phyloP scores from a whole-genome alignment of 805 yeast species.

The Starmera quercuum region DNA sequence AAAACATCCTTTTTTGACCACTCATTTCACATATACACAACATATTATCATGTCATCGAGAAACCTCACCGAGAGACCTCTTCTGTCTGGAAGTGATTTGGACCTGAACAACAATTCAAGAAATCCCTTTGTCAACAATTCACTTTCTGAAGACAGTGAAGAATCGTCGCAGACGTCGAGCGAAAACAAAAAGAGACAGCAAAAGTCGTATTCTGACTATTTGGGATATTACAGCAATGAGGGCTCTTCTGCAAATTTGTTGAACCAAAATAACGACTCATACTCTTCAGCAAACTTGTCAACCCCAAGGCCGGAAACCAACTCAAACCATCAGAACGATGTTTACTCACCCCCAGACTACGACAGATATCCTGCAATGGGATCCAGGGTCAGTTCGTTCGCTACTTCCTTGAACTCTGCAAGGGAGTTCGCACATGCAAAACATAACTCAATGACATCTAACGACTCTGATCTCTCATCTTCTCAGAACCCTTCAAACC shows the following conservation, averaged over 20 bases:
- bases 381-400: constrained; percentile 48
- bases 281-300: constrained; percentile 16
- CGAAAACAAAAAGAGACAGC: constrained; percentile 3
- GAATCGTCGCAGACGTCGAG: constrained; percentile 1
- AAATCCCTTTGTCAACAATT: constrained; percentile 20
- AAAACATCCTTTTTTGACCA: neutral
- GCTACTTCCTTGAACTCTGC: constrained; percentile 31
- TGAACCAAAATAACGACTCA: constrained; percentile 12
- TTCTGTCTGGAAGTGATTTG: constrained; percentile 11
- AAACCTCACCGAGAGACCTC: constrained; percentile 22
- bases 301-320: neutral
- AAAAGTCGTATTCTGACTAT: constrained; percentile 32
- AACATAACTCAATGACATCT: constrained; percentile 8
- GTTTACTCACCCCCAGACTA: constrained; percentile 43
- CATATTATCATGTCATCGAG: constrained; percentile 18
- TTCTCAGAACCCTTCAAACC: constrained; percentile 22
- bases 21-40: neutral
- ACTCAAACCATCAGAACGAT: constrained; percentile 10
- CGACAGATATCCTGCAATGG: constrained; percentile 61
- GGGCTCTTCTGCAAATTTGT: constrained; percentile 31
- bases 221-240: constrained; percentile 34
- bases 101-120: constrained; percentile 18
- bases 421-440: constrained; percentile 12
- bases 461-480: constrained; percentile 15
- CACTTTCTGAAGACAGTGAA: constrained; percentile 4